Base-by-base conservation (phyloP, 352 stramenopile genomes). In the Pythium phragmitis region DNA sequence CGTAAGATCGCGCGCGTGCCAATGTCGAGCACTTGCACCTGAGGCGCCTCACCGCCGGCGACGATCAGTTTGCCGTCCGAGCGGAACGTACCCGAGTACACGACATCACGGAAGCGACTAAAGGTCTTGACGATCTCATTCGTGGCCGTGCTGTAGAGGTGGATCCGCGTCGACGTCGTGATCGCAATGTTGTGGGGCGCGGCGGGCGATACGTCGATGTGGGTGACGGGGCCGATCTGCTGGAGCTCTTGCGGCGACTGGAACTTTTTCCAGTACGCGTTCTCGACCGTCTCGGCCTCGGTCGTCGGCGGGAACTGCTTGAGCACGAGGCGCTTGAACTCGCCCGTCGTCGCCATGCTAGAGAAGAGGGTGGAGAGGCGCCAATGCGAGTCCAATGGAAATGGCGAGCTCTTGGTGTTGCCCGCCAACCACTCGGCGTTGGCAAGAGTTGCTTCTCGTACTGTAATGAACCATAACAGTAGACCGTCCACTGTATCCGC, bases 191-290 rank as follows among this genome's bases (percentile, higher is more conserved):
- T 80, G 67, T 94, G 77, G 57, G 88, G 88, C 60, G 81, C 70
- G 19, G 80, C 71, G 9, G 87, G 87, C 42, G 78, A 93, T 28
- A 95, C 85, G 60, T 96, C 88, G 47, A 96, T 89, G 71, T 92
- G 81, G 26, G 88, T 93, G 58, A 96, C 79, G 2, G 84, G 79
- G 1, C 82, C 88, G n/a, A 94, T 69, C 68, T 96, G 87, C 74
- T 89, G 83, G 43, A 94, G 72, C 66, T 94, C 88, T 60, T 91
- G 71, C 37, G 88, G 87, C 45, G 81, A 66, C 61, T 92, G 80
- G 70, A 93, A 94, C 73, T 94, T 95, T 55, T 91, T 91, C 88
- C 88, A 96, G 73, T 95, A 96, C 57, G 79, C 68, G 45, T 89
- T 89, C 69, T 96, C 87, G 8, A 75, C 75, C 23, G 85, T 91